Base-by-base conservation (phyloP, 768 basidiomycete genomes). In the Phaffia tasmanica region DNA sequence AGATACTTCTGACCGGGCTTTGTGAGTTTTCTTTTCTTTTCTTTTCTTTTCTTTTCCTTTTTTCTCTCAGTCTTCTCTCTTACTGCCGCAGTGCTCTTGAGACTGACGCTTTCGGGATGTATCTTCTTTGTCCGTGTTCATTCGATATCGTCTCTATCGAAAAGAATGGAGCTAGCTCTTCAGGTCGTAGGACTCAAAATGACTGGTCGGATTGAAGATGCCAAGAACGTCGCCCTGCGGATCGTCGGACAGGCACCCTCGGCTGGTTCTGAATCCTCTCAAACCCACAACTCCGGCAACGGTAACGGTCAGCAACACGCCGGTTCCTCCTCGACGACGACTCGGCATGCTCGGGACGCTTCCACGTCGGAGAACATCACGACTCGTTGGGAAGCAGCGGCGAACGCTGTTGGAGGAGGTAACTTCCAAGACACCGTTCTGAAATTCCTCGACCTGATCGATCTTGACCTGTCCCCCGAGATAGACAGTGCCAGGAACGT, bases 131-230 rank as follows among this genome's bases (percentile, higher is more conserved):
- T 57, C 25, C 32, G 56, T 57, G 9, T 2, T 57, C 16, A 15
- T 57, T 57, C 27, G 19, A 27, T 9, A 29, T 21, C 27, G 70
- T 57, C 59, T 66, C 23, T 48, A 67, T 69, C 56, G 0, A 57
- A 42, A 4, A 42, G 35, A 42, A 42, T 97, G 89, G 93, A 94
- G 75, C 83, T 95, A 63, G 92, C 92, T 61, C 80, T 97, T 3
- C 91, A 94, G 73, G 90, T 94, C 18, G 91, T 97, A 21, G 93
- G 93, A 0, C 79, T 95, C 70, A 92, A 94, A 79, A 93, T 95
- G 89, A 94, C 91, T 0, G 92, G 92, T 57, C 35, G 35, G 35
- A 42, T 42, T 11, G 35, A 42, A 42, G 35, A 42, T 11, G 35
- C 35, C 35, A 42, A 88, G 76, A 88, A 90, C 66, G 87, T 95